Percentiles rank a stretch among this genome's conserved stretches.
Conservation (phyloP, 2,329 filamentous ascomycete genomes). For the Sarocladiaceae sp. region DNA sequence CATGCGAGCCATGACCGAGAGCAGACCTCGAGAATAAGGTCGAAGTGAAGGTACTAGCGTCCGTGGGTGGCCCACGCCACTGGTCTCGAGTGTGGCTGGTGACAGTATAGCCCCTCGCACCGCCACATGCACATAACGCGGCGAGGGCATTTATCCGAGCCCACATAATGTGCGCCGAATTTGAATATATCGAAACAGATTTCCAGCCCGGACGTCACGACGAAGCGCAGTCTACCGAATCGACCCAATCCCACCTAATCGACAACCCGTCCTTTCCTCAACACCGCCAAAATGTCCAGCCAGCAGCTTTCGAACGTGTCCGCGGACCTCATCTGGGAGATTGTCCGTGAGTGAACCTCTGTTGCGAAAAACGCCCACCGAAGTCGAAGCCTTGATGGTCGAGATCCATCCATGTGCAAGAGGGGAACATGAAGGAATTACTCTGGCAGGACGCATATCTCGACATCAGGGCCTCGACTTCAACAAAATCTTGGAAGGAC, state of each 20-base stretch:
- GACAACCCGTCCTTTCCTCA: constrained; percentile 1
- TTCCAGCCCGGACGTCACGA: constrained; percentile 15
- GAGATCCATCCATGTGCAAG: constrained; percentile 2
- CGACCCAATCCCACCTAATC: not conserved
- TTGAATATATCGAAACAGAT: constrained; percentile 17
- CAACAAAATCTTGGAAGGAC: not conserved
- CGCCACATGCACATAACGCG: constrained; percentile 9
- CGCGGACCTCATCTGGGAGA: constrained; percentile 89
- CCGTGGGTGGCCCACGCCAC: too few relatives aligned
- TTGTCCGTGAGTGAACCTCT: constrained; percentile 72
- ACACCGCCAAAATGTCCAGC: constrained; percentile 47
- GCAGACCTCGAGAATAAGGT: too few relatives aligned
- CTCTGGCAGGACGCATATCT: constrained; percentile 16
- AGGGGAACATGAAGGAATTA: not conserved
- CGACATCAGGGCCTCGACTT: not conserved
- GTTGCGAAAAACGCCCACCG: constrained; percentile 3
- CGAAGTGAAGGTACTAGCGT: too few relatives aligned
- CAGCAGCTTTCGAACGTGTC: constrained; percentile 73
- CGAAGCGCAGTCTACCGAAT: constrained; percentile 3
- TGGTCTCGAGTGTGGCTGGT: constrained; percentile 3
- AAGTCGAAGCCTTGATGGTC: constrained; percentile 2
- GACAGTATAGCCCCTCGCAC: not conserved
- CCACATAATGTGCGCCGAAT: constrained; percentile 32
- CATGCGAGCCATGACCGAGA: too few relatives aligned
- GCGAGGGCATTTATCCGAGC: constrained; percentile 29